These are phyloP conservation scores for Russula sp. DNA, from an alignment of 768 basidiomycete species.

Conservation along the genomic window DNA sequence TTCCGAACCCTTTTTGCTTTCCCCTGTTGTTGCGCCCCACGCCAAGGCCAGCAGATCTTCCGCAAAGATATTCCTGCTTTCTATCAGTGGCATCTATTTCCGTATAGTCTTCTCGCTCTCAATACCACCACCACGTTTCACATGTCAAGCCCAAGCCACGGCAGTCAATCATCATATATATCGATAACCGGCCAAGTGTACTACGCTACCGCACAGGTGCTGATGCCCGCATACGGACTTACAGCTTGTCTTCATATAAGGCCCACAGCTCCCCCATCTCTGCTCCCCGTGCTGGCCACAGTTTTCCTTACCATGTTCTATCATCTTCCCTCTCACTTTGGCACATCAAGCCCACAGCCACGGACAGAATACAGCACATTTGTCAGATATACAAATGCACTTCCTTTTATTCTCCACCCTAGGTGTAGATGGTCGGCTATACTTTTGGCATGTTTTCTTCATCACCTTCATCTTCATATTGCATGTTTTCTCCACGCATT, in stretches of 20 bases:
- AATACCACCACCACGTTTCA: background rate
- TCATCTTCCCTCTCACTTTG: background rate
- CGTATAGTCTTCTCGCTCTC: background rate
- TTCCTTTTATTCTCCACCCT: background rate
- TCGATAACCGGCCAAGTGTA: constrained; percentile 15
- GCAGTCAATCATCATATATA: constrained; percentile 12
- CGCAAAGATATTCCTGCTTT: background rate
- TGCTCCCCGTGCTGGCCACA: background rate
- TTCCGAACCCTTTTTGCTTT: background rate
- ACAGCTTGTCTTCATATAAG: constrained; percentile 13
- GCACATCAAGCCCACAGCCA: background rate
- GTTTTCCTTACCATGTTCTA: constrained; percentile 3
- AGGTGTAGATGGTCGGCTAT: background rate
- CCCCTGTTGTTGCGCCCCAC: background rate
- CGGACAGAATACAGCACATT: background rate
- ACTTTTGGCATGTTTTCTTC: background rate
- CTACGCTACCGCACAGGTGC: constrained; percentile 11
- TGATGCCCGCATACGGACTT: constrained; percentile 9
- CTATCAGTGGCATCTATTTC: background rate
- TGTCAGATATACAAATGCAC: background rate
- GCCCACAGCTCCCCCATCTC: background rate
- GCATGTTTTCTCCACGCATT: background rate
- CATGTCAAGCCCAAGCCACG: constrained; percentile 5
- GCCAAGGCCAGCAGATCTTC: background rate
- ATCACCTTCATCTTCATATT: background rate